phyloP scores from a whole-genome alignment of 202 grass and related monocot genomes.

The Brachypodium distachyon region DNA sequence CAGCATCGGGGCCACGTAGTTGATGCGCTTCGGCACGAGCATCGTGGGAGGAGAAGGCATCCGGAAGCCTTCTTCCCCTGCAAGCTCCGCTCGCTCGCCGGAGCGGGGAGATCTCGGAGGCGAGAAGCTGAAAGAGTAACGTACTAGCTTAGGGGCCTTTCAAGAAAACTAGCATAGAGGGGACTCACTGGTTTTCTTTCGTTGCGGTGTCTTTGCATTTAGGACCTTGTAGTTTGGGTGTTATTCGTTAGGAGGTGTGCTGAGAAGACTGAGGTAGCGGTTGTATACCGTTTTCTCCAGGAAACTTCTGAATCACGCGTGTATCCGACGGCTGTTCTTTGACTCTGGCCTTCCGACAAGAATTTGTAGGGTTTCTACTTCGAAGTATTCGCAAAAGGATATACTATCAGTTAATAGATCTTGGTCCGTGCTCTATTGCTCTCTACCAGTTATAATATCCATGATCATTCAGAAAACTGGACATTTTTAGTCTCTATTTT shows the following conservation, averaged over 20 bases:
- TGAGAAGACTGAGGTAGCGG: not conserved
- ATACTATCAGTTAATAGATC: no score
- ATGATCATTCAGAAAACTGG: no score
- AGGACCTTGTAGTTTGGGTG: fast-evolving
- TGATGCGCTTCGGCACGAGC: conserved; percentile 66
- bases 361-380: no score
- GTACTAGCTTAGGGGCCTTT: not conserved
- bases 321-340: not conserved
- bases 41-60: conserved; percentile 11
- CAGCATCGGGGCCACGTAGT: conserved; percentile 88
- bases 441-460: no score
- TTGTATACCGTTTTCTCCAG: not conserved
- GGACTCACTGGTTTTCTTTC: not conserved
- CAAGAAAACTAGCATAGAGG: not conserved
- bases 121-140: not conserved
- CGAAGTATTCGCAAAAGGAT: no score
- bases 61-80: not conserved
- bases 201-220: not conserved
- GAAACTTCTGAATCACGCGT: not conserved
- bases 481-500: no score
- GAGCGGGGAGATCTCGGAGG: conserved; percentile 33
- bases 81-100: conserved; percentile 8
- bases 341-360: not conserved
- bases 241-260: not conserved
- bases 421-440: no score